Conservation (phyloP, 441 rosid species). For the Erodium texanum region DNA sequence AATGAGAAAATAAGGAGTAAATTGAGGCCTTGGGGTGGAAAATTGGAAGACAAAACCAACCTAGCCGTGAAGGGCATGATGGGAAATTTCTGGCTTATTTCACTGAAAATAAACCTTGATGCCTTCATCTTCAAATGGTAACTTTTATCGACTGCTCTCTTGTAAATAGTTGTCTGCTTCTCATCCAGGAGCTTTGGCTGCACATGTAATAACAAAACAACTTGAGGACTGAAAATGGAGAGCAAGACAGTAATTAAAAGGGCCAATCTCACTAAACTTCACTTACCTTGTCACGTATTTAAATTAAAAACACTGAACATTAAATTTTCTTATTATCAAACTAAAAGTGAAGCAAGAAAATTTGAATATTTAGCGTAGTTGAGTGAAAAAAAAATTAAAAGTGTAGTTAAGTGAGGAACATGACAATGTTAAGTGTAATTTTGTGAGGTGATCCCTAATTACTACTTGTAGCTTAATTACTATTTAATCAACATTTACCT, state of each 20-base stretch:
- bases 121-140: conserved; percentile 96
- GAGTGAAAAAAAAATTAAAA: too few species aligned
- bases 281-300: too few species aligned
- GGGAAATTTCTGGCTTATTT: conserved; percentile 65
- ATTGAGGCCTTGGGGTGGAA: not conserved
- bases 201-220: conserved; percentile 15
- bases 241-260: too few species aligned
- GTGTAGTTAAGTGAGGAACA: too few species aligned
- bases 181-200: conserved; percentile 89
- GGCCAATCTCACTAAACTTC: too few species aligned
- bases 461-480: not conserved
- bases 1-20: not conserved
- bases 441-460: not conserved
- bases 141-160: conserved; percentile 67
- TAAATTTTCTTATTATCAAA: too few species aligned
- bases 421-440: too few species aligned
- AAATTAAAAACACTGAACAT: too few species aligned
- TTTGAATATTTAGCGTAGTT: too few species aligned
- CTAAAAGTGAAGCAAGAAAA: too few species aligned
- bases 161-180: conserved; percentile 82
- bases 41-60: conserved; percentile 23
- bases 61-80: conserved; percentile 82
- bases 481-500: conserved; percentile 36
- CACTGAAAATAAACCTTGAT: conserved; percentile 85
- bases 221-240: too few species aligned